Evolutionary conservation across 2,329 filamentous ascomycete species (phyloP).

Genomic region (Claviceps quebecensis): DNA sequence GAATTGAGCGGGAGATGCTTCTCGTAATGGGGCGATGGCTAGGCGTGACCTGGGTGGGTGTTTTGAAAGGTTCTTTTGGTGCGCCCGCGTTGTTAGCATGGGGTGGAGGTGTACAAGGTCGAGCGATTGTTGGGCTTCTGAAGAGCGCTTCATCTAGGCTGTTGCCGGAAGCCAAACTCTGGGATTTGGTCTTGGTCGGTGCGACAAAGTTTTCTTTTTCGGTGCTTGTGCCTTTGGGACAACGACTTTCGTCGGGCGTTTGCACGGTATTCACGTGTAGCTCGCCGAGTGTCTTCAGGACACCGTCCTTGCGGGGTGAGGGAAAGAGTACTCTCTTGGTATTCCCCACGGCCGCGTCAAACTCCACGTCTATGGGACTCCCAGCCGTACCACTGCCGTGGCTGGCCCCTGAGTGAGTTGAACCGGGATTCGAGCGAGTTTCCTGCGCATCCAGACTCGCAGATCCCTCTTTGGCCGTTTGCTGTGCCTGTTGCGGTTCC

Average conservation of each 20-base stretch:
- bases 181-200: constrained; percentile 4
- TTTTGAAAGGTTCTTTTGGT: constrained; percentile 40
- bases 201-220: constrained; percentile 33
- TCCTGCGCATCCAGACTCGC: constrained; percentile 8
- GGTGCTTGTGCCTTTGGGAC: constrained; percentile 12
- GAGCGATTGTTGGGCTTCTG: constrained; percentile 34
- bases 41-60: constrained; percentile 47
- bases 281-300: constrained; percentile 47
- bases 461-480: background rate
- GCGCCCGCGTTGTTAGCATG: constrained; percentile 25
- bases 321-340: constrained; percentile 65
- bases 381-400: constrained; percentile 41
- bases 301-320: constrained; percentile 53
- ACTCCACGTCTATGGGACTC: constrained; percentile 40
- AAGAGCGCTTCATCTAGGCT: constrained; percentile 49
- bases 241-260: constrained; percentile 21
- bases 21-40: constrained; percentile 47
- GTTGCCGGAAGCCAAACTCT: constrained; percentile 32
- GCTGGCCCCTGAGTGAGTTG: constrained; percentile 39
- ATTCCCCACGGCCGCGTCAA: constrained; percentile 32
- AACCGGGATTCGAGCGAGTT: constrained; percentile 20
- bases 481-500: constrained; percentile 6
- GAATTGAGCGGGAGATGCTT: constrained; percentile 43
- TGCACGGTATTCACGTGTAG: constrained; percentile 38
- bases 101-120: constrained; percentile 40